Conservation (phyloP, 108 stramenopile species). For the Pseudonitzschia pungens region DNA sequence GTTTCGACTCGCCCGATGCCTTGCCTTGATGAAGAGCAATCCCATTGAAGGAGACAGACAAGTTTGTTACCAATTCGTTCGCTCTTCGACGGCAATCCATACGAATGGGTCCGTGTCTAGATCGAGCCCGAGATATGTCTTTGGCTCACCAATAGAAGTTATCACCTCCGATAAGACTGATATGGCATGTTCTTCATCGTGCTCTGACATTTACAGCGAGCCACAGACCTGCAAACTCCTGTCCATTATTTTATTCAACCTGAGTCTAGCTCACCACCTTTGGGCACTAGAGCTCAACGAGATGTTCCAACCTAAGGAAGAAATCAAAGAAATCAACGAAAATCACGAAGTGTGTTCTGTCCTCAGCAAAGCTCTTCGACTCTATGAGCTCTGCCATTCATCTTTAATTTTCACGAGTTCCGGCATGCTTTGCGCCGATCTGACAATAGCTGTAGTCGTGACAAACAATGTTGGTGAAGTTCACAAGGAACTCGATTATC, state of each 20-base stretch:
- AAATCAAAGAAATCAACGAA: neutral
- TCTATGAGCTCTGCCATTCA: constrained; percentile 12
- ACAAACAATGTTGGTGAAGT: constrained; percentile 11
- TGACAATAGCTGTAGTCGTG: constrained; percentile 4
- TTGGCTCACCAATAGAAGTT: neutral
- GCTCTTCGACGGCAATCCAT: neutral
- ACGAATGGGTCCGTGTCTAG: neutral
- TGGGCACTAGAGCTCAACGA: neutral
- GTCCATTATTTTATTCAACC: constrained; percentile 10
- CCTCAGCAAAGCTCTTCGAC: neutral
- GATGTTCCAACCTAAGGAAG: neutral
- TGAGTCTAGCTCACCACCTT: constrained; percentile 11
- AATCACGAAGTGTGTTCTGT: neutral
- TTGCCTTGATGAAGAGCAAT: constrained; percentile 2
- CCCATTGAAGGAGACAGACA: constrained; percentile 4
- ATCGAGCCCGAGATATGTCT: constrained; percentile 5
- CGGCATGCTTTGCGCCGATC: constrained; percentile 11
- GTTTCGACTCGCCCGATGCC: neutral
- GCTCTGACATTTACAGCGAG: neutral
- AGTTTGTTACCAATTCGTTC: neutral
- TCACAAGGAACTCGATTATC: constrained; percentile 13
- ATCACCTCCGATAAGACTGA: neutral
- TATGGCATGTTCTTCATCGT: neutral
- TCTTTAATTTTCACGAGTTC: constrained; percentile 10
- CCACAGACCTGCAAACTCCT: constrained; percentile 6